Evolutionary conservation across 805 yeast species (phyloP), one percentile per base, ranked within the genome.

Genomic region (Lipomyces kockii): DNA sequence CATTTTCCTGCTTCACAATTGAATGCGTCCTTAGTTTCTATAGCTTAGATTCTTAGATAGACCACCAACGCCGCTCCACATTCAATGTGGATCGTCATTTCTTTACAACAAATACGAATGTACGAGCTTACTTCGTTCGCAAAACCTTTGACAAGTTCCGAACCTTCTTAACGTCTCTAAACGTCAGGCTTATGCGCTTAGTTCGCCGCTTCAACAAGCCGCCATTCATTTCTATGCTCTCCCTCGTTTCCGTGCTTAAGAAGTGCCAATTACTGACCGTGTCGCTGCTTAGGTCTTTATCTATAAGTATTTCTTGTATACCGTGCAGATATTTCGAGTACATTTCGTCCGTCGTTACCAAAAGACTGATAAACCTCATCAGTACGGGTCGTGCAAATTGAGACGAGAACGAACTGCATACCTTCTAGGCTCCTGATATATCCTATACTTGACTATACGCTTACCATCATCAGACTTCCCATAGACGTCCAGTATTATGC

Each of bases 351-450:
- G 71, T 61, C 20, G 68, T 60, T 14, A 68, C 57, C 22, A 68
- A 57, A 3, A 68, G 65, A 25, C 71, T 68, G 39, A 11, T n/a
- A 43, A 17, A 17, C 8, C 22, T 56, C 9, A 20, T 35, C 37
- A 17, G 9, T 25, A 3, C 32, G 11, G 11, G 20, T 6, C 12
- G 29, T 2, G 3, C 12, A 35, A 34, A 17, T 17, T 43, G 49
- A n/a, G 11, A 17, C 9, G 14, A 5, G 37, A 51, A 25, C 22
- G 22, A 37, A 0, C 29, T 17, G 2, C 58, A 37, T 54, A 68
- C 71, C 70, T 66, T 22, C 68, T 25, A 2, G 71, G 71, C 54
- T 68, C 71, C 53, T 68, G 71, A 51, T 63, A 67, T 53, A 68
- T 67, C 4, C 70, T 59, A 54, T 60, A 29, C 37, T 14, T 37